These are phyloP conservation scores for Coemansia sp. DNA, from an alignment of 192 early-diverging fungal genomes.

Conservation along the genomic window DNA sequence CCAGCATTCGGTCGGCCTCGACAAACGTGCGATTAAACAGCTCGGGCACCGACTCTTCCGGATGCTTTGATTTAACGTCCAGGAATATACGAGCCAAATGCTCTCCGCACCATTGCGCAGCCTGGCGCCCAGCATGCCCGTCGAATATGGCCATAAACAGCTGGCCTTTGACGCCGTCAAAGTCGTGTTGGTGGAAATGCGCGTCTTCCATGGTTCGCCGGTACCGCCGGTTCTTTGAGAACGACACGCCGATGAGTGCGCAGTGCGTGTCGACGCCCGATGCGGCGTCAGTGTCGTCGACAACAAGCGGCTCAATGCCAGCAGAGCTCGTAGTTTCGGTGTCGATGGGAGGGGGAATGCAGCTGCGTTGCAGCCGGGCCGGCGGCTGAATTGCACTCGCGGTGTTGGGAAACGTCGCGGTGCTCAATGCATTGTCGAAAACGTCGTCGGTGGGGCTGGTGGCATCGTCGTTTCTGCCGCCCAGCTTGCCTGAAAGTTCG, in stretches of 20 bases:
- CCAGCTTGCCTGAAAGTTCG: background rate
- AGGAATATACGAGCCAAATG: slow-evolving; percentile 78
- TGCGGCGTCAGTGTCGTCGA: background rate
- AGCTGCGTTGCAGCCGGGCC: slow-evolving; percentile 47
- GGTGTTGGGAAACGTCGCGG: slow-evolving; percentile 19
- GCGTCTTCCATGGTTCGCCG: slow-evolving; percentile 98
- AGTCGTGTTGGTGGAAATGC: slow-evolving; percentile 82
- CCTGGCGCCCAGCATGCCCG: slow-evolving; percentile 93
- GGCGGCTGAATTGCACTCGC: slow-evolving; percentile 37
- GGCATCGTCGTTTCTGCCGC: slow-evolving; percentile 3
- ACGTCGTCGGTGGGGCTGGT: slow-evolving; percentile 18
- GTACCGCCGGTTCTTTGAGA: slow-evolving; percentile 74
- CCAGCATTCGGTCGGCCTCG: slow-evolving; percentile 76
- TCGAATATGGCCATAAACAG: slow-evolving; percentile 96
- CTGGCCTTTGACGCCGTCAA: slow-evolving; percentile 73
- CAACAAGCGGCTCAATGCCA: slow-evolving; percentile 12
- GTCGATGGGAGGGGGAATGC: slow-evolving; percentile 48
- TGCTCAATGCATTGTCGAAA: slow-evolving; percentile 3
- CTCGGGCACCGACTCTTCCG: slow-evolving; percentile 66
- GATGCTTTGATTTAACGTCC: slow-evolving; percentile 59
- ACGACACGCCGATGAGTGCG: slow-evolving; percentile 45
- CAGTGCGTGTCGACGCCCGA: slow-evolving; percentile 10
- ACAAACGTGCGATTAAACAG: slow-evolving; percentile 82
- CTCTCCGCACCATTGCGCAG: slow-evolving; percentile 94
- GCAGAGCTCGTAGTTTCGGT: slow-evolving; percentile 29